These are phyloP conservation scores for Calocera viscosa DNA, from an alignment of 768 basidiomycete genomes.

Conservation along the genomic window DNA sequence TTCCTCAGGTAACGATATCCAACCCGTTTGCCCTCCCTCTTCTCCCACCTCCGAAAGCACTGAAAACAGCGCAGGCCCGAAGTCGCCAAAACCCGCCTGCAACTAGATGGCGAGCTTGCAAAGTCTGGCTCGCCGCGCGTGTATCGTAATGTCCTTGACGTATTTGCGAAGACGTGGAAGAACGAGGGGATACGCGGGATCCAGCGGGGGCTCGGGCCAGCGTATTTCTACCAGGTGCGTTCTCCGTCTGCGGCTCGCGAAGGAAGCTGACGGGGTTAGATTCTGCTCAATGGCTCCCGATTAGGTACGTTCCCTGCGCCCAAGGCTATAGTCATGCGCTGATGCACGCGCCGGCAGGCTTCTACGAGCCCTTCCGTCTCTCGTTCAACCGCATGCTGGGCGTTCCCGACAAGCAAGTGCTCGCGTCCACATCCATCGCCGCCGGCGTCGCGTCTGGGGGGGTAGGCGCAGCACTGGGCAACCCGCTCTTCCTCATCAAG, in stretches of 20 bases:
- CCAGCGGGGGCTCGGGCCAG: constrained; percentile 82
- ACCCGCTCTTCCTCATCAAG: constrained; percentile 89
- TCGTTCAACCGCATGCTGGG: constrained; percentile 59
- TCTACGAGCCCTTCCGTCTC: constrained; percentile 85
- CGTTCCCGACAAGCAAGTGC: constrained; percentile 46
- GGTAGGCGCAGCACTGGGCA: constrained; percentile 69
- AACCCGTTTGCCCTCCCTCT: constrained; percentile 46
- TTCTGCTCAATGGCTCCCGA: constrained; percentile 82
- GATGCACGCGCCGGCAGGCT: constrained; percentile 41
- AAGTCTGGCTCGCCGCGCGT: constrained; percentile 59
- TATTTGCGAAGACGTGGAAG: constrained; percentile 71
- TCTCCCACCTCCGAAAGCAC: not conserved
- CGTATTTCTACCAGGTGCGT: constrained; percentile 87
- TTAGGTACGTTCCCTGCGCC: constrained; percentile 40
- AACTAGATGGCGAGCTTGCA: constrained; percentile 89
- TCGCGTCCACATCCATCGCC: constrained; percentile 61
- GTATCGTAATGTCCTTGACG: constrained; percentile 83
- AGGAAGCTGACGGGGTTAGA: constrained; percentile 35
- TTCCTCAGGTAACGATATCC: constrained; percentile 58
- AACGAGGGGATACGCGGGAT: constrained; percentile 86
- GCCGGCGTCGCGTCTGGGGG: constrained; percentile 86
- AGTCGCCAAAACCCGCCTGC: constrained; percentile 88
- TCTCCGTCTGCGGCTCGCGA: not conserved
- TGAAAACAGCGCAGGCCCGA: constrained; percentile 18
- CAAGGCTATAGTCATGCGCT: not conserved